A percentile compares a stretch with the other conserved stretches of the same genome.
Conservation (phyloP, 2,329 filamentous ascomycete genomes). For the Periconia digitata region DNA sequence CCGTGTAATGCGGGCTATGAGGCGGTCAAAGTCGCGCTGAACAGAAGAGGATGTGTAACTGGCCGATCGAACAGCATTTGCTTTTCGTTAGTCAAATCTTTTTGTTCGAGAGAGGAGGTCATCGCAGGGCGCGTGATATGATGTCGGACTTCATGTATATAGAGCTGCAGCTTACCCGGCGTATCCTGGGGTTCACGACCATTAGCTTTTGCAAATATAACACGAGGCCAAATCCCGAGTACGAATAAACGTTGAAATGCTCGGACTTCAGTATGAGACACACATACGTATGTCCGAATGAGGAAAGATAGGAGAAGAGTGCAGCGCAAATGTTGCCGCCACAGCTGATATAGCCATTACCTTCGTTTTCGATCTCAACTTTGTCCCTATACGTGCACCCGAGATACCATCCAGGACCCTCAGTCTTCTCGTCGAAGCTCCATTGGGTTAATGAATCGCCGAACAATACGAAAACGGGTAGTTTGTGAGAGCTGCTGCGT, state of each 20-base stretch:
- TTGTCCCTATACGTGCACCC: slow-evolving; percentile 27
- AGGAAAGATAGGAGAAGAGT: too few species aligned
- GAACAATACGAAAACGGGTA: slow-evolving; percentile 36
- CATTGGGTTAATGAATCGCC: slow-evolving; percentile 39
- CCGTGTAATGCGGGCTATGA: slow-evolving; percentile 22
- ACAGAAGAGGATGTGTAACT: slow-evolving; percentile 34
- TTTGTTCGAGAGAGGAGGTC: not conserved
- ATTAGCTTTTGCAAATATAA: not conserved
- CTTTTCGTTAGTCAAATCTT: too few species aligned
- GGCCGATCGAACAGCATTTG: not conserved
- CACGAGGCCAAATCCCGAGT: not conserved
- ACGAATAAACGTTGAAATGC: too few species aligned
- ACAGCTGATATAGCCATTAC: too few species aligned
- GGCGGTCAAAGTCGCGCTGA: slow-evolving; percentile 23
- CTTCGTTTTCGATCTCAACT: slow-evolving; percentile 33
- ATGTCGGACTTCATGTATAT: not conserved
- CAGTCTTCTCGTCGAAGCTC: slow-evolving; percentile 27
- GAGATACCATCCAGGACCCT: slow-evolving; percentile 34
- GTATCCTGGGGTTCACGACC: slow-evolving; percentile 1
- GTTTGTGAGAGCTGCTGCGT: not conserved
- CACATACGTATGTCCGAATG: too few species aligned
- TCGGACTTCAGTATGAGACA: too few species aligned
- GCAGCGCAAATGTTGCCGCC: too few species aligned
- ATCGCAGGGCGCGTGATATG: not conserved
- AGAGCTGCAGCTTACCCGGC: slow-evolving; percentile 9